A percentile compares a stretch with the other conserved stretches of the same genome.
Conservation (phyloP, 2,329 filamentous ascomycete genomes). For the Fusarium staphyleae region DNA sequence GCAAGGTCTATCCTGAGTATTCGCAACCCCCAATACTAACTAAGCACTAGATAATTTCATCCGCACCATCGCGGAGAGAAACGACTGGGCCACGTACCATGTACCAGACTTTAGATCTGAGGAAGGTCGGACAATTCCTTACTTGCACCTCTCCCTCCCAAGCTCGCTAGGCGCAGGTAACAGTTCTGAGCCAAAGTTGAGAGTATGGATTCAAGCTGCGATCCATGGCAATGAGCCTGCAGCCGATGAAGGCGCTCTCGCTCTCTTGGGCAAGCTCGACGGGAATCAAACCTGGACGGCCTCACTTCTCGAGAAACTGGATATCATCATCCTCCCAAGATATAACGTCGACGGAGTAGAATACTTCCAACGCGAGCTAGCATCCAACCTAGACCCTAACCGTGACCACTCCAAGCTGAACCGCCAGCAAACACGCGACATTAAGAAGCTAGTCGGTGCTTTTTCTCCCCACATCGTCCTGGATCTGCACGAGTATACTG, state of each 20-base stretch:
- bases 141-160: constrained; percentile 7
- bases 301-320: constrained; percentile 36
- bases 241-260: constrained; percentile 40
- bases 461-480: constrained; percentile 40
- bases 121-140: constrained; percentile 14
- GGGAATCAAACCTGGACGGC: constrained; percentile 38
- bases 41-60: constrained; percentile 10
- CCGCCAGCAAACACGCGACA: constrained; percentile 39
- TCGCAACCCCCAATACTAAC: too few relatives aligned
- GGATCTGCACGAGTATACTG: constrained; percentile 41
- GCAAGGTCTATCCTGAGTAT: neutral
- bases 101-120: neutral
- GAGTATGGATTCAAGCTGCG: constrained; percentile 41
- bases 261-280: constrained; percentile 40
- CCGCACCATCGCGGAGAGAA: neutral
- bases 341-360: constrained; percentile 43
- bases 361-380: constrained; percentile 43
- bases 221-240: constrained; percentile 43
- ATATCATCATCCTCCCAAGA: constrained; percentile 39
- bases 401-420: constrained; percentile 42
- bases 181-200: constrained; percentile 7
- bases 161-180: too few relatives aligned
- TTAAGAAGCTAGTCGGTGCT: constrained; percentile 36
- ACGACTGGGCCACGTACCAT: constrained; percentile 18
- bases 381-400: constrained; percentile 42